Evolutionary conservation across 2,329 filamentous ascomycete genomes (phyloP).

Genomic region (Pseudogymnoascus sp.): DNA sequence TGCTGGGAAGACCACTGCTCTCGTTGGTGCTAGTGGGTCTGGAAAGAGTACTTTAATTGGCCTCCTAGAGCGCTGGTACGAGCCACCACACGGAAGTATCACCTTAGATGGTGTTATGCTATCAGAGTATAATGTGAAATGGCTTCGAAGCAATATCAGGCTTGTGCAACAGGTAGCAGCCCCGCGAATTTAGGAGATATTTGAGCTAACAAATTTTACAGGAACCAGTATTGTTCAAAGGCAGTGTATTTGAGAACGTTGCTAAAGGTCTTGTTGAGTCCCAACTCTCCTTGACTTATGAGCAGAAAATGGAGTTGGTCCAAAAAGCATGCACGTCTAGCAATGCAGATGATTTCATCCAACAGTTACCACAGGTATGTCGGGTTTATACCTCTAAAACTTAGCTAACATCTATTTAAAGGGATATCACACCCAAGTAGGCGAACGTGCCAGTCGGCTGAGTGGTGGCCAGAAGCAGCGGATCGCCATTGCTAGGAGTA

Average conservation of each 20-base stretch:
- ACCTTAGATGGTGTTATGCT: constrained; percentile 31
- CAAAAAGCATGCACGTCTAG: constrained; percentile 40
- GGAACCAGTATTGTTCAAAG: constrained; percentile 19
- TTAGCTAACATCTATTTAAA: constrained; percentile 18
- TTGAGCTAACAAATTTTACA: constrained; percentile 28
- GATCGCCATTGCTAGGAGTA: constrained; percentile 55
- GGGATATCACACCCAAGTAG: constrained; percentile 46
- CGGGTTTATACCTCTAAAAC: constrained; percentile 24
- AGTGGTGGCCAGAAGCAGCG: constrained; percentile 60
- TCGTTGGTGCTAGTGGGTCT: constrained; percentile 30
- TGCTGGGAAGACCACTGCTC: constrained; percentile 13
- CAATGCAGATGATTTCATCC: constrained; percentile 46
- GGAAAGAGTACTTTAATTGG: constrained; percentile 32
- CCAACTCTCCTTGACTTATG: neutral
- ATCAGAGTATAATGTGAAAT: constrained; percentile 27
- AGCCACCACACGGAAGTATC: constrained; percentile 28
- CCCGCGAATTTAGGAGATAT: neutral
- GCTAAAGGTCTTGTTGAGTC: constrained; percentile 37
- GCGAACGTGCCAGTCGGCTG: constrained; percentile 61
- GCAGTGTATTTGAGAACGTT: constrained; percentile 40
- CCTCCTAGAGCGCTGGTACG: constrained; percentile 34
- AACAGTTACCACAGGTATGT: constrained; percentile 44
- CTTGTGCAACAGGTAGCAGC: constrained; percentile 18
- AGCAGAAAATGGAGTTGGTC: constrained; percentile 36
- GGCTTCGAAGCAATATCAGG: constrained; percentile 18